Conservation (phyloP, 805 yeast genomes). For the Candida alai region DNA sequence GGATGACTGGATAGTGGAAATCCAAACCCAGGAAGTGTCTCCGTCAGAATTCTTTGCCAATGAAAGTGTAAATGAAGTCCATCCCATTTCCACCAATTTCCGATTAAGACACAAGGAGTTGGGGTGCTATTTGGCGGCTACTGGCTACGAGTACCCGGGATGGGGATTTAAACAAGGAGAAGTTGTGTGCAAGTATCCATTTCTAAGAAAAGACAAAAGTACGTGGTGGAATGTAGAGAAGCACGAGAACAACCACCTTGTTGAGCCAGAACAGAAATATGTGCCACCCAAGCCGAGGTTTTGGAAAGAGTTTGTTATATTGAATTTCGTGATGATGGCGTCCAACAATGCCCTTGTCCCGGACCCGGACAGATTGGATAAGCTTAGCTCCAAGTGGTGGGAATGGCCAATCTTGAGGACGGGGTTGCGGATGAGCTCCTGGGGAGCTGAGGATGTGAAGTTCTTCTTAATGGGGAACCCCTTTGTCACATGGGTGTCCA, state of each 20-base stretch:
- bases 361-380: constrained; percentile 70
- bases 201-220: constrained; percentile 52
- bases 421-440: constrained; percentile 74
- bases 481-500: constrained; percentile 62
- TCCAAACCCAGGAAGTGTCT: constrained; percentile 56
- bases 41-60: constrained; percentile 37
- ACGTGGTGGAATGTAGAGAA: constrained; percentile 83
- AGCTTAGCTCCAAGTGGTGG: constrained; percentile 72
- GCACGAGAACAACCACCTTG: constrained; percentile 51
- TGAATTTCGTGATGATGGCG: constrained; percentile 85
- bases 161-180: constrained; percentile 89
- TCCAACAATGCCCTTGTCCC: constrained; percentile 80
- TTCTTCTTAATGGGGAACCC: constrained; percentile 76
- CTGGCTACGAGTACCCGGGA: constrained; percentile 63
- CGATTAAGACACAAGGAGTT: constrained; percentile 59
- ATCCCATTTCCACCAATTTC: constrained; percentile 74
- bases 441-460: constrained; percentile 57
- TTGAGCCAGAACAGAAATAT: constrained; percentile 25
- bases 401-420: constrained; percentile 81
- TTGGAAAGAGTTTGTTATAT: constrained; percentile 69
- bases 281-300: constrained; percentile 45
- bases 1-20: constrained; percentile 89
- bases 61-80: constrained; percentile 51
- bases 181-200: constrained; percentile 59
- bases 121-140: constrained; percentile 76